phyloP scores from a whole-genome alignment of 257 asterid species.

The Rehmannia glutinosa region DNA sequence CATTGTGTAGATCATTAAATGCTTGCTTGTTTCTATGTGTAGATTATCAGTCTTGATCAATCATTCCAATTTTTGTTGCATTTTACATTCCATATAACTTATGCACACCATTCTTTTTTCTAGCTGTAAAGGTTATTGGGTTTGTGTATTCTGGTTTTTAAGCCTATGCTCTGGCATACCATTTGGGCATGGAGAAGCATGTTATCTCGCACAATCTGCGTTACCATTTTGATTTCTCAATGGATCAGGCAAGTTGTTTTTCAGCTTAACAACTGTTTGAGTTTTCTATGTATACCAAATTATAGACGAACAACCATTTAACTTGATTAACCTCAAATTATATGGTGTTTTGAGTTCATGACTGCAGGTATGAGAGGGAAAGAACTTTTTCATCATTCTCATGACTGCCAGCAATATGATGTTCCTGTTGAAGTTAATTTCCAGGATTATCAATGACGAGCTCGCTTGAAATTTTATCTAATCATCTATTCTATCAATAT shows the following conservation, averaged over 20 bases:
- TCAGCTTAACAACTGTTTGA: neutral
- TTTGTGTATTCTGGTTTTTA: slow-evolving; percentile 70
- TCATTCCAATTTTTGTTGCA: too few relatives aligned
- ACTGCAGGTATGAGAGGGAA: neutral
- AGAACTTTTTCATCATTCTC: too few relatives aligned
- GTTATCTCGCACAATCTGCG: slow-evolving; percentile 47
- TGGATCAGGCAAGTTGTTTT: slow-evolving; percentile 71
- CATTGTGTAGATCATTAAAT: too few relatives aligned
- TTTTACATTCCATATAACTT: too few relatives aligned
- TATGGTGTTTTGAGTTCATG: neutral
- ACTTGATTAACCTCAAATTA: neutral
- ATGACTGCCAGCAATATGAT: too few relatives aligned
- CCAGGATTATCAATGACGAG: too few relatives aligned
- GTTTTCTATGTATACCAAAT: neutral
- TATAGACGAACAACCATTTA: neutral
- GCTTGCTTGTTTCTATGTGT: too few relatives aligned
- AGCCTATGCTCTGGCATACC: slow-evolving; percentile 47
- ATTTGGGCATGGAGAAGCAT: slow-evolving; percentile 58
- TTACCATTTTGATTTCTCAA: slow-evolving; percentile 55
- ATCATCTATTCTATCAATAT: too few relatives aligned
- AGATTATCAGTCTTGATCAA: too few relatives aligned
- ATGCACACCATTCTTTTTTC: too few relatives aligned
- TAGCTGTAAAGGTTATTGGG: slow-evolving; percentile 67
- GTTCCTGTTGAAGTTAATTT: too few relatives aligned
- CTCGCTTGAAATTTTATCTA: too few relatives aligned